phyloP scores from a whole-genome alignment of 805 yeast species.

The Candida broadrunensis region DNA sequence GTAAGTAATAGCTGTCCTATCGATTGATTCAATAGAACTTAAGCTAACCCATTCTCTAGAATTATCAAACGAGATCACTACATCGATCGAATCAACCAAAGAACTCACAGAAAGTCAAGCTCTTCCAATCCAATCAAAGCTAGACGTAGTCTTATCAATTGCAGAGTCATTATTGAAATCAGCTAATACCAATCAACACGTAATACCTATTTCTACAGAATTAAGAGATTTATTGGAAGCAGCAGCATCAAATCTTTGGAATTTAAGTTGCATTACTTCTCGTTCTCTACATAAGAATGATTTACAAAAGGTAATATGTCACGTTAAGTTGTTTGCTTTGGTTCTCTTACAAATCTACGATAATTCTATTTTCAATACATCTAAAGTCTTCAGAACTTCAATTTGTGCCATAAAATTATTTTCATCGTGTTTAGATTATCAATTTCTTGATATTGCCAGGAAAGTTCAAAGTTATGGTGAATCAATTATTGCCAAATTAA shows the following conservation, averaged over 20 bases:
- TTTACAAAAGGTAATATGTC: neutral
- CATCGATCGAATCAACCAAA: neutral
- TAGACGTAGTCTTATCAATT: constrained; percentile 2
- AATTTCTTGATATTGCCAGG: constrained; percentile 1
- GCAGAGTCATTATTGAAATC: constrained; percentile 2
- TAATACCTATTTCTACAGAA: neutral
- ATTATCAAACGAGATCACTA: neutral
- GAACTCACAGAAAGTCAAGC: neutral
- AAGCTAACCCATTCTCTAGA: neutral
- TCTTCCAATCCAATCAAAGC: constrained; percentile 1
- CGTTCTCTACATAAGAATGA: neutral
- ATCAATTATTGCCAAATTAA: neutral
- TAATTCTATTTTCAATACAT: neutral
- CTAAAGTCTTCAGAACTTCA: neutral
- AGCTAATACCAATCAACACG: neutral
- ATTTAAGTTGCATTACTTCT: neutral
- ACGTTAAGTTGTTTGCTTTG: constrained; percentile 1
- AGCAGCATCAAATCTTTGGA: constrained; percentile 2
- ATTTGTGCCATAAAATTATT: neutral
- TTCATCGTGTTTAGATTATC: neutral
- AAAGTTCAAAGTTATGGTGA: constrained; percentile 2
- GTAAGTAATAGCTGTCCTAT: neutral
- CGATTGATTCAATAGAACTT: neutral
- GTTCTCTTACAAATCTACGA: constrained; percentile 1
- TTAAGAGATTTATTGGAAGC: constrained; percentile 1